These are phyloP conservation scores for Emmonsiellopsis sp. DNA, from an alignment of 2,329 filamentous ascomycete genomes.

Conservation along the genomic window DNA sequence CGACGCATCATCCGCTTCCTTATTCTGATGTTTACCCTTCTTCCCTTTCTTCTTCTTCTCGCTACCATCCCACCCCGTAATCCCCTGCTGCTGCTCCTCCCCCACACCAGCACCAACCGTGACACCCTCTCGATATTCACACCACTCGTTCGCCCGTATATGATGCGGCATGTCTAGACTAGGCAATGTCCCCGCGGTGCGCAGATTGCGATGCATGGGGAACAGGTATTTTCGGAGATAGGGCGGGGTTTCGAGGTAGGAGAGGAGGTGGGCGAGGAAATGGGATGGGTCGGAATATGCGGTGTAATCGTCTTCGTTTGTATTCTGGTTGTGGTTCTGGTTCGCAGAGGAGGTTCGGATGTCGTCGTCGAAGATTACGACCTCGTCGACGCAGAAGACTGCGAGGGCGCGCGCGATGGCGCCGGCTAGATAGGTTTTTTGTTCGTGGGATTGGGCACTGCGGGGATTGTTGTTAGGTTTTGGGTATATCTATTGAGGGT, in stretches of 20 bases:
- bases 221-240: constrained; percentile 71
- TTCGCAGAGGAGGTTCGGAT: constrained; percentile 11
- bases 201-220: constrained; percentile 67
- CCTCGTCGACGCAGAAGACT: constrained; percentile 76
- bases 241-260: constrained; percentile 75
- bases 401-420: constrained; percentile 72
- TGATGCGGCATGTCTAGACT: constrained; percentile 82
- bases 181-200: constrained; percentile 62
- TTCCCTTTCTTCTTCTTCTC: constrained; percentile 10
- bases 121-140: constrained; percentile 70
- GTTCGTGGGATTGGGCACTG: constrained; percentile 64
- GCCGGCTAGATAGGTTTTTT: constrained; percentile 63
- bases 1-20: constrained; percentile 22
- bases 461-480: neutral
- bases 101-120: constrained; percentile 49
- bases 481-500: no score
- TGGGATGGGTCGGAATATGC: constrained; percentile 67
- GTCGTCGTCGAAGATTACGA: constrained; percentile 70
- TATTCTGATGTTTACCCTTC: constrained; percentile 35
- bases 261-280: constrained; percentile 69
- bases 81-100: constrained; percentile 22
- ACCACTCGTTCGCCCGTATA: constrained; percentile 65
- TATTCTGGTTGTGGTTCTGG: constrained; percentile 38
- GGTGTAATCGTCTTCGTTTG: constrained; percentile 45
- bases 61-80: neutral